These are phyloP conservation scores for Lophium mytilinum DNA, from an alignment of 495 filamentous ascomycete species.

Conservation along the genomic window DNA sequence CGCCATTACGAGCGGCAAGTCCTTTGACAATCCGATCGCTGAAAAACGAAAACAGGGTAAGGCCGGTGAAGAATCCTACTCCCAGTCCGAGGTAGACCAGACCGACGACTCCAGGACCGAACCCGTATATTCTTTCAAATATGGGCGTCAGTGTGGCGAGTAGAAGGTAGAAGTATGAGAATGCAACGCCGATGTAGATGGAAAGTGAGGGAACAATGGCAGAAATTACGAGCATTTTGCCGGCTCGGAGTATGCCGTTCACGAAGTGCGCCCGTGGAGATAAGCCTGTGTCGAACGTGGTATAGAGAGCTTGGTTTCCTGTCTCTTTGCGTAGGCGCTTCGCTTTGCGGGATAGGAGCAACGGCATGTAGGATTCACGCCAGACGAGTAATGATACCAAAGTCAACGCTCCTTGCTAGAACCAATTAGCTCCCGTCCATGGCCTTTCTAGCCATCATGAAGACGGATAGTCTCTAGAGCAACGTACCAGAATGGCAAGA, in stretches of 20 bases:
- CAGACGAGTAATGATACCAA: conserved; percentile 35
- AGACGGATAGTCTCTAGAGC: not conserved
- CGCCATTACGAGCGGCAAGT: conserved; percentile 22
- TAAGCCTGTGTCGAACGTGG: conserved; percentile 27
- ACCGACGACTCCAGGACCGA: conserved; percentile 28
- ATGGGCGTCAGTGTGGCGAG: conserved; percentile 37
- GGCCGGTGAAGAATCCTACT: conserved; percentile 31
- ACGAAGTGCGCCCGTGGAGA: conserved; percentile 22
- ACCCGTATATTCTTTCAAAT: conserved; percentile 33
- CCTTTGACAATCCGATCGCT: conserved; percentile 30
- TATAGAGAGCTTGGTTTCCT: conserved; percentile 29
- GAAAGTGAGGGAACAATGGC: conserved; percentile 33
- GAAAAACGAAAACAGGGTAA: conserved; percentile 23
- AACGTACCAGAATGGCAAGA: conserved; percentile 34
- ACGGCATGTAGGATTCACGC: conserved; percentile 31
- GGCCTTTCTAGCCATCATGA: not conserved
- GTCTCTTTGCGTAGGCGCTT: conserved; percentile 31
- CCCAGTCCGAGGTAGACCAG: conserved; percentile 32
- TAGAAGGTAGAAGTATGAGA: conserved; percentile 34
- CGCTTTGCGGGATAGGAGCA: conserved; percentile 29
- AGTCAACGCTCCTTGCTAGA: conserved; percentile 28
- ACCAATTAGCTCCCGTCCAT: not conserved
- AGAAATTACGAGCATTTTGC: conserved; percentile 33
- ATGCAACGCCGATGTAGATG: conserved; percentile 31
- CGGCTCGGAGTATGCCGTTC: conserved; percentile 26